A percentile compares a stretch with the other conserved stretches of the same genome.
Conservation (phyloP, 148 eudicot species). For the Suaeda aralocaspica region DNA sequence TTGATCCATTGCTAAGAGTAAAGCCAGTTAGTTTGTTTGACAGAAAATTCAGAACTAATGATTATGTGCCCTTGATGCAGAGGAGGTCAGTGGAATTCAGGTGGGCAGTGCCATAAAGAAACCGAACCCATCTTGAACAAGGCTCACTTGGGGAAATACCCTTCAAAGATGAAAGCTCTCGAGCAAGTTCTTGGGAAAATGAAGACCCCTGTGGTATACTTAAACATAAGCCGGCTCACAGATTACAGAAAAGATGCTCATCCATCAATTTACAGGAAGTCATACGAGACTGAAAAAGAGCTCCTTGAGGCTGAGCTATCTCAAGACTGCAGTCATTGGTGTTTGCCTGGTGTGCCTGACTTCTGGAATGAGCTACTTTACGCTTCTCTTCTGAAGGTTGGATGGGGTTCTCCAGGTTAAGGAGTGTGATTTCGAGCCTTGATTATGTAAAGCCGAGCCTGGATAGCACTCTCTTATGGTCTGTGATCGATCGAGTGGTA, state of each 20-base stretch:
- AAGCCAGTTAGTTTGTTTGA: background rate
- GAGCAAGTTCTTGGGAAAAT: constrained; percentile 51
- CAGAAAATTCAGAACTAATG: background rate
- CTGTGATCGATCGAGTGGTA: background rate
- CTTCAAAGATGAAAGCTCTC: constrained; percentile 69
- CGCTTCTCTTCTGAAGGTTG: constrained; percentile 47
- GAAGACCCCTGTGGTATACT: constrained; percentile 71
- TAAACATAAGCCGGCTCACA: constrained; percentile 82
- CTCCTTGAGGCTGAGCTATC: constrained; percentile 36
- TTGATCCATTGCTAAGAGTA: background rate
- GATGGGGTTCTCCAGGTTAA: constrained; percentile 37
- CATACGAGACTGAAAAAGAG: constrained; percentile 41
- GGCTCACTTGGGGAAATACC: constrained; percentile 54
- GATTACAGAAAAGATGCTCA: constrained; percentile 86
- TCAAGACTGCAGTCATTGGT: constrained; percentile 98
- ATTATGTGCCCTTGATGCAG: constrained; percentile 33
- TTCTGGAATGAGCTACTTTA: constrained; percentile 86
- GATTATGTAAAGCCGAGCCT: constrained; percentile 22
- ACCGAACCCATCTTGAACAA: constrained; percentile 68
- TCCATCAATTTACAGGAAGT: constrained; percentile 74
- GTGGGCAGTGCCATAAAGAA: constrained; percentile 91
- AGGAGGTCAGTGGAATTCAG: constrained; percentile 95
- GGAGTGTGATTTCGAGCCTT: constrained; percentile 3
- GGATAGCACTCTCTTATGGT: too few species aligned
- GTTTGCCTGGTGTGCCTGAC: constrained; percentile 93